A percentile compares a stretch with the other conserved stretches of the same genome.
phyloP scores from a whole-genome alignment of 345 rosid species.

The Jatropha curcas region DNA sequence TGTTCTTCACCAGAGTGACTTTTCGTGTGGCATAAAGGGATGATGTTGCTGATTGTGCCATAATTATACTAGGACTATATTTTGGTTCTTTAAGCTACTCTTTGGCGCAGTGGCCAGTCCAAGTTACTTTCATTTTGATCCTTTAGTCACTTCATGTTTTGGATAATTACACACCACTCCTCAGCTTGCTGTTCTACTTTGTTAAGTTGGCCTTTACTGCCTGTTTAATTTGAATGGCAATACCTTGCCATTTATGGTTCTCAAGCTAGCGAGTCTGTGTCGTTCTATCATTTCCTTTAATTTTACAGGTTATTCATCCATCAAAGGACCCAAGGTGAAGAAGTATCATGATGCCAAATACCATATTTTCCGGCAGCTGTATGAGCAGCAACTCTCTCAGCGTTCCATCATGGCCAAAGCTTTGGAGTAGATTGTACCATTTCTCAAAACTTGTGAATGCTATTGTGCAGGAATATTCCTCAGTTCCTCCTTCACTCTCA shows the following conservation, averaged over 20 bases:
- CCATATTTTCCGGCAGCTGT: constrained; percentile 66
- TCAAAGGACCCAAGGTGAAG: constrained; percentile 70
- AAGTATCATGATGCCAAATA: constrained; percentile 93
- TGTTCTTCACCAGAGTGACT: neutral
- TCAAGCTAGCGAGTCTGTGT: neutral
- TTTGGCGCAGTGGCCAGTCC: neutral
- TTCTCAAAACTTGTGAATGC: neutral
- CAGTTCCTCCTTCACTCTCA: neutral
- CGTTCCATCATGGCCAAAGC: constrained; percentile 72
- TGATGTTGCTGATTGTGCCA: too few species aligned
- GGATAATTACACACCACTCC: neutral
- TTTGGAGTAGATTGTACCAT: constrained; percentile 34
- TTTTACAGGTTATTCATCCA: constrained; percentile 83
- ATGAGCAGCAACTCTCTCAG: constrained; percentile 72
- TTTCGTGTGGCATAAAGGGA: neutral
- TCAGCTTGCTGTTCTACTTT: neutral
- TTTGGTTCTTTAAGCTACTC: neutral
- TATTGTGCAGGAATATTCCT: neutral
- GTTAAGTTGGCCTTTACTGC: too few species aligned
- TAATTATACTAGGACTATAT: neutral
- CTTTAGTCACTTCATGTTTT: neutral
- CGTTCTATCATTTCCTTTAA: neutral
- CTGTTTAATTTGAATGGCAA: too few species aligned
- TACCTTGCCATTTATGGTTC: neutral
- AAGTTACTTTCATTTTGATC: neutral